phyloP scores from a whole-genome alignment of 129 eudicot species.

The Flaveria sonorensis region DNA sequence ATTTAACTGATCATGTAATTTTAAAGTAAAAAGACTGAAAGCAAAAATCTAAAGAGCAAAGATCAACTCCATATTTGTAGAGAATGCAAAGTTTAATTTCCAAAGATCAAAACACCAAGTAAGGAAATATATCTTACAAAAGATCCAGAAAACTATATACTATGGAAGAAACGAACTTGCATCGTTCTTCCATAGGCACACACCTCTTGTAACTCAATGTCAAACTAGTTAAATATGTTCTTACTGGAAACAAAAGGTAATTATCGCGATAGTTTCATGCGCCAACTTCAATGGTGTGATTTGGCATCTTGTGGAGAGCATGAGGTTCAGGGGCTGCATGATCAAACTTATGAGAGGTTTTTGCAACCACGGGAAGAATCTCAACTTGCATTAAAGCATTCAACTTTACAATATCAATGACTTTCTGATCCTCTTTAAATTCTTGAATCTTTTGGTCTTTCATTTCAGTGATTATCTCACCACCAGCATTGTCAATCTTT shows the following conservation, averaged over 20 bases:
- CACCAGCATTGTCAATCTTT: neutral
- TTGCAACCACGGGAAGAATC: neutral
- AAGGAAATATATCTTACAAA: neutral
- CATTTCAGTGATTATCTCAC: neutral
- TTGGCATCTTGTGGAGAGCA: neutral
- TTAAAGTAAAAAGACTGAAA: neutral
- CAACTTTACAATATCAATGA: conserved; percentile 43
- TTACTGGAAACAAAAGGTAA: neutral
- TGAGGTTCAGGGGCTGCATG: neutral
- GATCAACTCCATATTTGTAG: neutral
- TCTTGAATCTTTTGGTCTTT: conserved; percentile 36
- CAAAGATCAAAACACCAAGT: neutral
- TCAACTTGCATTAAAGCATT: conserved; percentile 12
- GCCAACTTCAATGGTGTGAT: conserved; percentile 22
- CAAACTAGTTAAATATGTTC: neutral
- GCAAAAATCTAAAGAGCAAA: neutral
- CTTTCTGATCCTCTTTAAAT: conserved; percentile 41
- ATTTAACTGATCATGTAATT: too few relatives aligned
- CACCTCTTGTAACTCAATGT: neutral
- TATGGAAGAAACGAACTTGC: neutral
- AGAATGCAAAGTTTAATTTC: neutral
- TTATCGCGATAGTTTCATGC: conserved; percentile 1
- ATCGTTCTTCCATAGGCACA: neutral
- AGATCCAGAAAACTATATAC: neutral
- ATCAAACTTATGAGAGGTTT: neutral